Base-by-base conservation (phyloP, 2,329 filamentous ascomycete genomes). In the Fusarium drepaniforme region DNA sequence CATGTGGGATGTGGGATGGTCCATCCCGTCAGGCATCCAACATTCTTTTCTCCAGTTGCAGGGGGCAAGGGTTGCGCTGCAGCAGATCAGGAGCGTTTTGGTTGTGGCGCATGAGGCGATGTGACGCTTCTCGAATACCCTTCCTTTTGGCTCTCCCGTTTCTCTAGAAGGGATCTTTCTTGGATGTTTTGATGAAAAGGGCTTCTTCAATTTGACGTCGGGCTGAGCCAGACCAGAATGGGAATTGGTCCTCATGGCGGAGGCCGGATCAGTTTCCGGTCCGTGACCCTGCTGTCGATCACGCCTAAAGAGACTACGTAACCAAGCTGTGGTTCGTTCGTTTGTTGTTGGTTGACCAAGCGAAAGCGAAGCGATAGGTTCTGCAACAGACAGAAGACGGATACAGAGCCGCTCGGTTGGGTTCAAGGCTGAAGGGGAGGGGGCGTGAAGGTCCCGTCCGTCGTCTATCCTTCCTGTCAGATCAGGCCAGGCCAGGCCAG, bases 221-320 rank as follows among this genome's bases (percentile, higher is more conserved):
- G 46, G 46, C 46, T 51, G 44, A 49, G 44, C 44, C 44, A 49
- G 44, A 49, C 46, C 25, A 51, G 46, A 51, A 51, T 49, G 44
- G 44, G 44, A 49, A 25, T 53, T 23, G 51, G n/a, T 30, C n/a
- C 38, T 21, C 56, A 42, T 13, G n/a, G 70, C 28, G 33, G 57
- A 42, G 59, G 59, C 37, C 18, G 40, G 35, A 53, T 62, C 53
- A 40, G 72, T 51, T 71, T 71, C 71, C 71, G 62, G 49, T 67
- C 71, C 61, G 62, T 44, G 60, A 63, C 70, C 46, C 53, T 51
- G 49, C 57, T 57, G 72, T 59, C 66, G 66, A 75, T 75, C 70
- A 67, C 33, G 44, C 35, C 8, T 25, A 42, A 38, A 35, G 11
- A 40, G 33, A 25, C 61, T 68, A 58, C 44, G 44, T 49, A 25